Percentiles rank a stretch among this genome's conserved stretches.
Evolutionary conservation across 495 filamentous ascomycete genomes (phyloP).

Genomic region (Trichoderma gamsii): DNA sequence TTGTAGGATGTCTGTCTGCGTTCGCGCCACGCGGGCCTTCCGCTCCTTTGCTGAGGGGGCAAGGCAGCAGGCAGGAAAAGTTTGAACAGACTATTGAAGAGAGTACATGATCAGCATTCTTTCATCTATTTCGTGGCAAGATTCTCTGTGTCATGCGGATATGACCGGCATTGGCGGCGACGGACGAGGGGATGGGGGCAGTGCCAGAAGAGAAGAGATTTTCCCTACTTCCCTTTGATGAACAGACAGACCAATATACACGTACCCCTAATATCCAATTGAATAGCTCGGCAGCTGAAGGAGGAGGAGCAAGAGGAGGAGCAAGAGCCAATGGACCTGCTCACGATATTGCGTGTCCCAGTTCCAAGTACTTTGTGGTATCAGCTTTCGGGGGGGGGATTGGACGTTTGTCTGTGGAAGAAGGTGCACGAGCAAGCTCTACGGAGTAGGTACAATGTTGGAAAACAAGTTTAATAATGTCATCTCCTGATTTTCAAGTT

Average conservation of each 20-base stretch:
- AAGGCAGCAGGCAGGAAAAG: too few relatives aligned
- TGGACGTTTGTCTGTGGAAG: background rate
- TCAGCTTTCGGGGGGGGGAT: background rate
- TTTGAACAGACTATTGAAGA: too few relatives aligned
- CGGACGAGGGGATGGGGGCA: background rate
- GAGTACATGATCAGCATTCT: background rate
- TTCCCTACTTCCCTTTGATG: background rate
- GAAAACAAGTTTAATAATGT: conserved; percentile 3
- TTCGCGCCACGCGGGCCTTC: too few relatives aligned
- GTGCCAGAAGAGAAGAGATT: too few relatives aligned
- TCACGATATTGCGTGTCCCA: background rate
- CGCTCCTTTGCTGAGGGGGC: too few relatives aligned
- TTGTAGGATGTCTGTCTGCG: too few relatives aligned
- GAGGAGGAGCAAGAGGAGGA: too few relatives aligned
- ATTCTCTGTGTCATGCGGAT: background rate
- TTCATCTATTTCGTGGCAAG: background rate
- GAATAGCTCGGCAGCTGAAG: background rate
- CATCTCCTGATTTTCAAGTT: background rate
- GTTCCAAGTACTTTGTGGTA: background rate
- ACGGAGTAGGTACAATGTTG: background rate
- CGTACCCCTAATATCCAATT: background rate
- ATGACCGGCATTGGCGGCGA: background rate
- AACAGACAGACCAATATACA: background rate
- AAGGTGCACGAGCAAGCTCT: background rate
- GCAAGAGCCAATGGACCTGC: background rate